Evolutionary conservation across 768 basidiomycete species (phyloP).

Genomic region (Rhodosporidiobolus odoratus): DNA sequence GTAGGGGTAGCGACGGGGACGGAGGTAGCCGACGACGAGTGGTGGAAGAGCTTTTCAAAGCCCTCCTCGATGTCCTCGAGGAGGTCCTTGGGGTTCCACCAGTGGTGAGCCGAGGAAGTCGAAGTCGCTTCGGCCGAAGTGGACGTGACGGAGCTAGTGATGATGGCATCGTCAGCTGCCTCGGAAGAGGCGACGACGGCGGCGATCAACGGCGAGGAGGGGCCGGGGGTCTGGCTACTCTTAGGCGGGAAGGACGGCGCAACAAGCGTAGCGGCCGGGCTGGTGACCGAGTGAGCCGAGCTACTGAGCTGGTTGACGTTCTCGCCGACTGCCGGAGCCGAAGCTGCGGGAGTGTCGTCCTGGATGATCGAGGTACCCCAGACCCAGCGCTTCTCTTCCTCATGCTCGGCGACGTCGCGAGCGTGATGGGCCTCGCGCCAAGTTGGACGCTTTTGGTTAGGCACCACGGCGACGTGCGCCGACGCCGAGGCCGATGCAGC

Average conservation of each 20-base stretch:
- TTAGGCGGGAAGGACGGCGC: background rate
- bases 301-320: slow-evolving; percentile 15
- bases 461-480: too few species aligned
- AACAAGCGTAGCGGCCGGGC: slow-evolving; percentile 6
- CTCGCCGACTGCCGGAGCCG: slow-evolving; percentile 8
- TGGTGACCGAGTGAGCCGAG: background rate
- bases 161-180: background rate
- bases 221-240: background rate
- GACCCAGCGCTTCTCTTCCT: slow-evolving; percentile 29
- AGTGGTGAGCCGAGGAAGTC: background rate
- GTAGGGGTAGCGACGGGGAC: background rate
- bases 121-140: background rate
- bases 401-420: background rate
- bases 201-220: background rate
- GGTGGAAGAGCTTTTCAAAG: slow-evolving; percentile 8
- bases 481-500: background rate
- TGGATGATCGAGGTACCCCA: slow-evolving; percentile 32
- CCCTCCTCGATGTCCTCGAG: slow-evolving; percentile 1
- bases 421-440: background rate
- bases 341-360: slow-evolving; percentile 17
- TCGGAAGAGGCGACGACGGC: background rate
- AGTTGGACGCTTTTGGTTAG: background rate
- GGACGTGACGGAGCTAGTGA: background rate
- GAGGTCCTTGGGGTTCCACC: slow-evolving; percentile 8
- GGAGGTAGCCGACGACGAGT: background rate